Base-by-base conservation (phyloP, 768 basidiomycete species). In the Boletus reticuloceps region DNA sequence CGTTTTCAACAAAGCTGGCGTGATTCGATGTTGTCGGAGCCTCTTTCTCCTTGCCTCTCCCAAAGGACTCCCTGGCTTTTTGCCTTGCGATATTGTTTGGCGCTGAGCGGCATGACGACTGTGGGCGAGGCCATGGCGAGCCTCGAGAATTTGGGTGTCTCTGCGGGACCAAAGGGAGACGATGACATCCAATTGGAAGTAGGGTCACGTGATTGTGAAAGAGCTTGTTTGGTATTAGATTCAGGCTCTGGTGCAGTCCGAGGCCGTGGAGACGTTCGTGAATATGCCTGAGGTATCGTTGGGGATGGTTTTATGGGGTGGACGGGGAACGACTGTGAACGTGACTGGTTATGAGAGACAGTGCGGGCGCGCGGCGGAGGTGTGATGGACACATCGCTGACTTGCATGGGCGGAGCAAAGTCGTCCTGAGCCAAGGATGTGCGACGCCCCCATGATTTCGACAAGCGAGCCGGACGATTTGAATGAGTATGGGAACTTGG, bases 21-120 rank as follows among this genome's bases (percentile, higher is more conserved):
- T 51, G 58, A 39, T 53, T 50, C n/a, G 54, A 32, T 1, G 58
- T 42, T 4, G 31, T 12, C 0, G 49, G 14, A 1, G 38, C 12
- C 17, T 59, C 55, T 4, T 51, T 53, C 4, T 61, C 60, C 27
- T 53, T 62, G 32, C 29, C 47, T 17, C 53, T 57, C 22, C 55
- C 58, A 19, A 37, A 7, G 0, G 50, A 32, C 38, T 25, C 60
- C 40, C 16, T 58, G 13, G 61, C 38, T 7, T 62, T 69, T 51
- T 44, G 59, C 22, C n/a, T 62, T 70, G 37, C 61, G 62, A 32
- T 62, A 70, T n/a, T 70, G 64, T 13, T 37, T 64, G 0, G 64
- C 70, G 6, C 63, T 72, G 40, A 70, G 58, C 0, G 69, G 69
- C 69, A 70, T 70, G 36, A 70, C 64, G 29, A 70, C 63, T 2